Conservation (phyloP, 768 basidiomycete genomes). For the Termitomyces heimii region DNA sequence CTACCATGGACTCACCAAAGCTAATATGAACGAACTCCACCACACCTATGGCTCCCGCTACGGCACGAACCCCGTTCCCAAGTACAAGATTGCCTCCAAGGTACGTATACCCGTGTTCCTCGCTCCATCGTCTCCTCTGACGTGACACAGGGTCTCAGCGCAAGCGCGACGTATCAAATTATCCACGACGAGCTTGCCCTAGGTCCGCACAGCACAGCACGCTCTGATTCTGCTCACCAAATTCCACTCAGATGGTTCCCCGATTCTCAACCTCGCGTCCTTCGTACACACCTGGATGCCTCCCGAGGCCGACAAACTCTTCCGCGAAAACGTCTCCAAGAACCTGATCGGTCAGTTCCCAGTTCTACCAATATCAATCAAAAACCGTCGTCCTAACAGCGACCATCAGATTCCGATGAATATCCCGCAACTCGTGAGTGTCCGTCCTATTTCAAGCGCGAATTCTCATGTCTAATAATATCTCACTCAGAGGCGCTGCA, state of each 20-base stretch:
- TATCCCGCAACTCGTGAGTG: slow-evolving; percentile 57
- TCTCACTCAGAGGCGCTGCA: slow-evolving; percentile 39
- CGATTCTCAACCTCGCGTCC: slow-evolving; percentile 59
- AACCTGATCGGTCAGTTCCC: slow-evolving; percentile 45
- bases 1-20: slow-evolving; percentile 28
- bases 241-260: slow-evolving; percentile 42
- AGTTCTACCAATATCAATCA: neutral
- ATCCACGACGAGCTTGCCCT: slow-evolving; percentile 54
- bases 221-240: neutral
- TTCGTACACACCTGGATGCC: slow-evolving; percentile 63
- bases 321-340: slow-evolving; percentile 59
- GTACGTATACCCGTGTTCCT: slow-evolving; percentile 19
- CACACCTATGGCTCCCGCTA: slow-evolving; percentile 61
- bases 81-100: slow-evolving; percentile 57
- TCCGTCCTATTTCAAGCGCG: neutral
- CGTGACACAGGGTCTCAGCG: slow-evolving; percentile 42
- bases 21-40: slow-evolving; percentile 22
- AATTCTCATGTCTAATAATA: neutral
- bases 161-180: slow-evolving; percentile 50
- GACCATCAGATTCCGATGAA: slow-evolving; percentile 41
- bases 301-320: slow-evolving; percentile 43
- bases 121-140: neutral
- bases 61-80: slow-evolving; percentile 62
- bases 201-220: slow-evolving; percentile 34
- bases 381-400: neutral